Evolutionary conservation across 108 stramenopile species (phyloP).

Genomic region (Fragilaria radians): DNA sequence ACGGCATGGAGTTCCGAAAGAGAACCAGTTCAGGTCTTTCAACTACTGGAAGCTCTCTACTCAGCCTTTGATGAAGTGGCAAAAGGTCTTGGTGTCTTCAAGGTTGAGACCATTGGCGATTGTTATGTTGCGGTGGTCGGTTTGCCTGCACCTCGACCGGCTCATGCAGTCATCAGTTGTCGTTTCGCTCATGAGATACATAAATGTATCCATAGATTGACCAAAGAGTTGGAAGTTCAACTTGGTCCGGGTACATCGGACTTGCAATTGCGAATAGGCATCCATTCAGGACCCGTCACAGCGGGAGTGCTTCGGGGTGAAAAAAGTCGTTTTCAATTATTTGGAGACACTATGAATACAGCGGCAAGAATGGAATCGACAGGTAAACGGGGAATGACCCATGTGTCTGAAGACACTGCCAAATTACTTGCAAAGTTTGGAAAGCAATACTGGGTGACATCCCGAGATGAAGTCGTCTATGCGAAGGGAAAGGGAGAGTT

Average conservation of each 20-base stretch:
- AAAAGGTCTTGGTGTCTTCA: slow-evolving; percentile 30
- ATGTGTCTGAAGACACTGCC: slow-evolving; percentile 7
- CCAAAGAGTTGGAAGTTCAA: not conserved
- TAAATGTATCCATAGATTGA: slow-evolving; percentile 12
- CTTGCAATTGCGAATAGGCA: not conserved
- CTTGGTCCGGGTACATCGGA: not conserved
- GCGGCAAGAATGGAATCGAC: slow-evolving; percentile 8
- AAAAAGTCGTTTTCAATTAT: slow-evolving; percentile 4
- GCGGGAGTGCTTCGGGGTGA: slow-evolving; percentile 2
- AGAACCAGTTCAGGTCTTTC: slow-evolving; percentile 37
- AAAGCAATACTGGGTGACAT: not conserved
- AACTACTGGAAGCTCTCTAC: slow-evolving; percentile 42
- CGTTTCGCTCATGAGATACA: slow-evolving; percentile 8
- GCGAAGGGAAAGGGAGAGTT: slow-evolving; percentile 10
- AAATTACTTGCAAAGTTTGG: not conserved
- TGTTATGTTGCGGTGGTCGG: slow-evolving; percentile 1
- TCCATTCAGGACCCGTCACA: not conserved
- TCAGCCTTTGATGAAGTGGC: slow-evolving; percentile 31
- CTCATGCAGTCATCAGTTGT: not conserved
- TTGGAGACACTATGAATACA: slow-evolving; percentile 16
- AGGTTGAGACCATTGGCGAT: no score
- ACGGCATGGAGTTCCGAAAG: slow-evolving; percentile 31
- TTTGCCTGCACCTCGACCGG: not conserved
- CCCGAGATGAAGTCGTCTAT: not conserved
- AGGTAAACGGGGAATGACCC: slow-evolving; percentile 3